Evolutionary conservation across 2,329 filamentous ascomycete genomes (phyloP), one percentile per base, ranked within the genome.

Genomic region (Nemania serpens): DNA sequence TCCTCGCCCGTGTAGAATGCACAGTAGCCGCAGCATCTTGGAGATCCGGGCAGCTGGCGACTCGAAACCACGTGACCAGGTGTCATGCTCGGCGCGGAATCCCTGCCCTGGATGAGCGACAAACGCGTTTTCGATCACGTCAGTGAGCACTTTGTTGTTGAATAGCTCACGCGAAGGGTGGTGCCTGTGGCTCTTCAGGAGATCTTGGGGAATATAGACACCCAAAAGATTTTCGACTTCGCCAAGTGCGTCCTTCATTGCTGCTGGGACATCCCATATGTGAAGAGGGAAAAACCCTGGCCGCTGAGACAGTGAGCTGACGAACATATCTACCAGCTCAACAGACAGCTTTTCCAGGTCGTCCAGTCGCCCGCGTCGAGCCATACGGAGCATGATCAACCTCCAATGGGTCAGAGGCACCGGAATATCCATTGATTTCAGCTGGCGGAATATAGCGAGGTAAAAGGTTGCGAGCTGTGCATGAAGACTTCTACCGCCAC

Each of bases 101-200:
- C 58, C 58, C 36, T 60, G 65, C 2, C 72, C 69, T 22, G 75
- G 54, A 12, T 71, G 74, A 51, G 75, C 69, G 58, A 79, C 73
- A 56, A 84, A 84, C 0, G 78, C 77, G 75, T 78, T 82, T 37
- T 80, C 73, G 9, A 83, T 63, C 15, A 83, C 75, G 2, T 70
- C 69, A 1, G 73, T 71, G 54, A 82, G 72, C 18, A 83, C 58
- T 25, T 68, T 69, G 11, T 62, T 51, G 43, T 76, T 71, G 62
- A 85, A 84, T 18, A 85, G 73, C 39, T 74, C 74, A 42, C 75
- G 76, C 6, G 85, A 58, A 2, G 83, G 83, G 59, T 85, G 83
- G 12, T 75, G 67, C 1, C 71, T 73, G 79, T 76, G 10, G 64
- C 62, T 22, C 76, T 69, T 43, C 1, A 78, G 75, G 12, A 84